phyloP scores from a whole-genome alignment of 176 grass and related monocot species.

The Miscanthus lutarioriparius region DNA sequence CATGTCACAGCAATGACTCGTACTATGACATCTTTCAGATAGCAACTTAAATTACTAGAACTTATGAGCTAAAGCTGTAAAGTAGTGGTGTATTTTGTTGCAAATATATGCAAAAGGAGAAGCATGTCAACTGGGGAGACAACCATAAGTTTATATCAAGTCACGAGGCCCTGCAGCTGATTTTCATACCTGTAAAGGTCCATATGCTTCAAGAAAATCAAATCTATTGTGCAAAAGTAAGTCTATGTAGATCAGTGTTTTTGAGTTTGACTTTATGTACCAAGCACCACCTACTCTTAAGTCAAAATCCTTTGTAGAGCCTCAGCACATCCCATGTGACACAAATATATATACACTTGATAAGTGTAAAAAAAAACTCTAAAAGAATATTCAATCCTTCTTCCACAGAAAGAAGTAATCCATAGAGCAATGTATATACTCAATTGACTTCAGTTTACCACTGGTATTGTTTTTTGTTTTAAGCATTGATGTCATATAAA shows the following conservation, averaged over 20 bases:
- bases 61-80: conserved; percentile 15
- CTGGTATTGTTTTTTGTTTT: background rate
- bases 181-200: conserved; percentile 11
- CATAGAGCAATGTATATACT: conserved; percentile 33
- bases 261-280: conserved; percentile 18
- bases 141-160: conserved; percentile 28
- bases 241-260: background rate
- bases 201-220: conserved; percentile 3
- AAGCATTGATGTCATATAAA: conserved; percentile 17
- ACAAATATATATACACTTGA: background rate
- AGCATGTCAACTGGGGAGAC: conserved; percentile 15
- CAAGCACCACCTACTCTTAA: background rate
- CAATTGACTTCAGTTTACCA: conserved; percentile 19
- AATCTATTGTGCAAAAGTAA: conserved; percentile 7
- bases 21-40: background rate
- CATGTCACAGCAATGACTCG: background rate
- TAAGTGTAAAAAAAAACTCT: background rate
- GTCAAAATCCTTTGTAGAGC: background rate
- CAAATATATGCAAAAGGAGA: conserved; percentile 36
- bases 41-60: background rate
- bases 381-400: conserved; percentile 1
- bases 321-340: background rate
- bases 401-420: conserved; percentile 16
- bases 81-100: conserved; percentile 2
- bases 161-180: background rate